phyloP scores from a whole-genome alignment of 192 early-diverging fungal species.

The Chytriomyces confervae region DNA sequence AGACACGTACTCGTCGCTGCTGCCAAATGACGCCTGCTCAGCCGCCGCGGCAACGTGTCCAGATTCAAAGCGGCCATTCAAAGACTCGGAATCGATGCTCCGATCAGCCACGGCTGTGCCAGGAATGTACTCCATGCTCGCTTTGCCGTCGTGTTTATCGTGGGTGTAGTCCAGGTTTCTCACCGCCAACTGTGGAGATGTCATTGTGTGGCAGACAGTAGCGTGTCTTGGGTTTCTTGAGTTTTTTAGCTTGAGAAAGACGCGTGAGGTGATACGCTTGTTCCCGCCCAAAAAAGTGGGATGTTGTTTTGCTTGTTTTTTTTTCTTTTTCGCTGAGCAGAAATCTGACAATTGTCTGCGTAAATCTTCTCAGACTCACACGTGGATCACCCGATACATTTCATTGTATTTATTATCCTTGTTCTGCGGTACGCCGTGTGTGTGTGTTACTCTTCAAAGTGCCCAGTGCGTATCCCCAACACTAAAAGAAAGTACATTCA shows the following conservation, averaged over 20 bases:
- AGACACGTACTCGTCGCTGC: neutral
- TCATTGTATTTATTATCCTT: neutral
- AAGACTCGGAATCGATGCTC: too few relatives aligned
- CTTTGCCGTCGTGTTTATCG: too few relatives aligned
- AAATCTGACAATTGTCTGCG: neutral
- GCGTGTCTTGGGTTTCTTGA: neutral
- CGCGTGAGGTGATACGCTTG: neutral
- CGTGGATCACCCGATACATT: neutral
- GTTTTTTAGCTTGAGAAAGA: neutral
- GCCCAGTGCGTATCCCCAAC: neutral
- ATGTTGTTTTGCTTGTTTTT: neutral
- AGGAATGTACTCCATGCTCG: too few relatives aligned
- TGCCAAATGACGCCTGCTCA: neutral
- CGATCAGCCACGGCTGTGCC: too few relatives aligned
- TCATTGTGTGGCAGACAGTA: too few relatives aligned
- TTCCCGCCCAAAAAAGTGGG: neutral
- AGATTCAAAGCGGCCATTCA: neutral
- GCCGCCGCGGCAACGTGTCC: neutral
- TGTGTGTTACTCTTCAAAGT: neutral
- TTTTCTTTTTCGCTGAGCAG: neutral
- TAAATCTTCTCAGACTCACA: neutral
- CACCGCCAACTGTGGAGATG: too few relatives aligned
- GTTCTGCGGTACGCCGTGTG: neutral
- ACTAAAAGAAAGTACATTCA: conserved; percentile 3
- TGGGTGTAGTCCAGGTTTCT: too few relatives aligned